Conservation (phyloP, 164 flowering plant genomes). For the Macadamia tetraphylla region DNA sequence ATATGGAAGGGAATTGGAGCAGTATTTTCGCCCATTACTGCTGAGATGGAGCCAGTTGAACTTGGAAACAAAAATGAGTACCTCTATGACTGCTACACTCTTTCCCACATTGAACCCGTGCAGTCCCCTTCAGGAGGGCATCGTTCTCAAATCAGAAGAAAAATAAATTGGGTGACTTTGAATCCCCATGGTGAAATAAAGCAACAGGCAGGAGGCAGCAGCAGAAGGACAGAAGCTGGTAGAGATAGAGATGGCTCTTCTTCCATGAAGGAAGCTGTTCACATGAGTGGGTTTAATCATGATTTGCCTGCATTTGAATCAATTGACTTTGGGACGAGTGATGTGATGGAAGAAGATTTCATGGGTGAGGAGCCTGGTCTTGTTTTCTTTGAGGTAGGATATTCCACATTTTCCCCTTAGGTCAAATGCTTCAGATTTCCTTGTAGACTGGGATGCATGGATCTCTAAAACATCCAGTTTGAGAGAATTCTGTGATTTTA, state of each 20-base stretch:
- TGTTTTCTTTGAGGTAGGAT: conserved; percentile 87
- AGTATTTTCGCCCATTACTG: conserved; percentile 87
- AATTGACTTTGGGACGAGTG: conserved; percentile 59
- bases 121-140: conserved; percentile 33
- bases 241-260: conserved; percentile 18
- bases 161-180: conserved; percentile 75
- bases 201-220: conserved; percentile 19
- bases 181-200: conserved; percentile 77
- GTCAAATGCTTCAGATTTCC: neutral
- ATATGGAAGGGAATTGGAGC: conserved; percentile 99
- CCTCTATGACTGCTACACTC: conserved; percentile 79
- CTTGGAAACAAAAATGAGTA: conserved; percentile 55
- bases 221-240: conserved; percentile 21
- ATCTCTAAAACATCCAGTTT: neutral
- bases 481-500: too few species aligned
- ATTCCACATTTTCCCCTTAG: neutral
- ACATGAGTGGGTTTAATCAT: conserved; percentile 12
- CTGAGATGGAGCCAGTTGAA: conserved; percentile 93
- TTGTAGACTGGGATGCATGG: neutral
- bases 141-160: conserved; percentile 53
- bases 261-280: conserved; percentile 5
- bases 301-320: conserved; percentile 61
- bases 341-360: conserved; percentile 87
- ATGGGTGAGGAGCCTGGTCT: conserved; percentile 91
- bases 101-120: conserved; percentile 50